Conservation (phyloP, 1,284 basidiomycete genomes). For the Apiotrichum laibachii region DNA sequence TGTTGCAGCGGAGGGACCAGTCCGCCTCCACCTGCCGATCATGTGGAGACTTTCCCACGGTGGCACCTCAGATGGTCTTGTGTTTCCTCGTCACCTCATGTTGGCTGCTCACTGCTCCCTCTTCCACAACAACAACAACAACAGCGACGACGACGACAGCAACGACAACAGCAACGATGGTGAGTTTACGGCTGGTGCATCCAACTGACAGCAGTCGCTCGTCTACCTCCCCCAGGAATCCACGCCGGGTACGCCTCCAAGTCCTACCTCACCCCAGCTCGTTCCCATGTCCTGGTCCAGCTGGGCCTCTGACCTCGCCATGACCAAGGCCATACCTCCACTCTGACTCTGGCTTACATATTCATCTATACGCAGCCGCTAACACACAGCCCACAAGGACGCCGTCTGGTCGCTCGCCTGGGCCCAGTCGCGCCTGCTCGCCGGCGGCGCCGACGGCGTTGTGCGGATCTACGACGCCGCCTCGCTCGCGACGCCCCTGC, state of each 20-base stretch:
- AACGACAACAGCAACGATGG: neutral
- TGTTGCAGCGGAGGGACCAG: neutral
- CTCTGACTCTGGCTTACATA: neutral
- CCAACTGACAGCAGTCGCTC: constrained; percentile 31
- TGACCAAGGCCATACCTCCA: neutral
- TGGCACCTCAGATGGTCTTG: neutral
- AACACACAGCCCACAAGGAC: constrained; percentile 33
- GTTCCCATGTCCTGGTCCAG: neutral
- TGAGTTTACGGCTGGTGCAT: neutral
- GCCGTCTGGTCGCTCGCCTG: constrained; percentile 42
- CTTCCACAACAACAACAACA: constrained; percentile 4
- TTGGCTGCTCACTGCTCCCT: neutral
- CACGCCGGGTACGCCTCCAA: constrained; percentile 29
- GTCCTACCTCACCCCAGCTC: neutral
- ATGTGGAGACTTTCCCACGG: constrained; percentile 8
- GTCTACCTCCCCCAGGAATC: constrained; percentile 44
- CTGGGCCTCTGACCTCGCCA: neutral
- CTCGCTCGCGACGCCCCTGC: constrained; percentile 56
- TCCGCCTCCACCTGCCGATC: neutral
- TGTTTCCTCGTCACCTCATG: neutral
- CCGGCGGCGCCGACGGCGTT: constrained; percentile 44
- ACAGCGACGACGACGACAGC: too few relatives aligned
- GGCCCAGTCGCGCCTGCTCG: constrained; percentile 32
- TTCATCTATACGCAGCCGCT: too few relatives aligned
- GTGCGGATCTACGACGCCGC: constrained; percentile 51